These are phyloP conservation scores for Naegleria gruberi DNA, from an alignment of 208 protist genomes.

Conservation along the genomic window DNA sequence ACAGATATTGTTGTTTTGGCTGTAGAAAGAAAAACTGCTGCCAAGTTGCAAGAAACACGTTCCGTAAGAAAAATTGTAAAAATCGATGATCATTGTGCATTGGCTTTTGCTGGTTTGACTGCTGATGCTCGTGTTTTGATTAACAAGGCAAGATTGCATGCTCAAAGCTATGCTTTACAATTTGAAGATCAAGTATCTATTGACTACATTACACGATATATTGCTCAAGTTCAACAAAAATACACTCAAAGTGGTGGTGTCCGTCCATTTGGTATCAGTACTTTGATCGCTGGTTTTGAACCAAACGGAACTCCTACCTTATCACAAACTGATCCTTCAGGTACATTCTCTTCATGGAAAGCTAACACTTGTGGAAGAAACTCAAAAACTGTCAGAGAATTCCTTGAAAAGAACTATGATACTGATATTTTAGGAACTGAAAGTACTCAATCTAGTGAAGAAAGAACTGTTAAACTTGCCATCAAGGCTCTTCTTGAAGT, in stretches of 20 bases:
- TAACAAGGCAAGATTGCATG: slow-evolving; percentile 95
- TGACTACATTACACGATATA: slow-evolving; percentile 93
- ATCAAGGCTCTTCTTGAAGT: slow-evolving; percentile 96
- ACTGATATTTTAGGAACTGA: slow-evolving; percentile 51
- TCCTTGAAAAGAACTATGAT: slow-evolving; percentile 96
- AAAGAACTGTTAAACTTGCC: slow-evolving; percentile 90
- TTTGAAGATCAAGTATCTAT: slow-evolving; percentile 95
- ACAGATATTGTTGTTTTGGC: slow-evolving; percentile 86
- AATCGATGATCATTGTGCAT: slow-evolving; percentile 94
- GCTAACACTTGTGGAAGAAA: slow-evolving; percentile 79
- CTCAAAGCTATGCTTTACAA: slow-evolving; percentile 95
- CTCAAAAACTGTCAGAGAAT: slow-evolving; percentile 96
- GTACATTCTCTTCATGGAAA: slow-evolving; percentile 75
- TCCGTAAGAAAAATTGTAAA: slow-evolving; percentile 97
- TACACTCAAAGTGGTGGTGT: slow-evolving; percentile 96
- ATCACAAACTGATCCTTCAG: slow-evolving; percentile 84
- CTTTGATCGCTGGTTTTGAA: slow-evolving; percentile 97
- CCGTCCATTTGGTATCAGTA: slow-evolving; percentile 97
- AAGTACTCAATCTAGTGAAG: slow-evolving; percentile 44
- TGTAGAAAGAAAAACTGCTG: slow-evolving; percentile 95
- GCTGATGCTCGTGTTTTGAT: slow-evolving; percentile 98
- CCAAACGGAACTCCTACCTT: slow-evolving; percentile 82
- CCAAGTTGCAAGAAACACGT: slow-evolving; percentile 97
- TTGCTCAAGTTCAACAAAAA: slow-evolving; percentile 93
- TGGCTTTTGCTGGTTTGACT: slow-evolving; percentile 95